Evolutionary conservation across 2,329 filamentous ascomycete genomes (phyloP), one percentile per base, ranked within the genome.

Genomic region (Fusarium austroafricanum): DNA sequence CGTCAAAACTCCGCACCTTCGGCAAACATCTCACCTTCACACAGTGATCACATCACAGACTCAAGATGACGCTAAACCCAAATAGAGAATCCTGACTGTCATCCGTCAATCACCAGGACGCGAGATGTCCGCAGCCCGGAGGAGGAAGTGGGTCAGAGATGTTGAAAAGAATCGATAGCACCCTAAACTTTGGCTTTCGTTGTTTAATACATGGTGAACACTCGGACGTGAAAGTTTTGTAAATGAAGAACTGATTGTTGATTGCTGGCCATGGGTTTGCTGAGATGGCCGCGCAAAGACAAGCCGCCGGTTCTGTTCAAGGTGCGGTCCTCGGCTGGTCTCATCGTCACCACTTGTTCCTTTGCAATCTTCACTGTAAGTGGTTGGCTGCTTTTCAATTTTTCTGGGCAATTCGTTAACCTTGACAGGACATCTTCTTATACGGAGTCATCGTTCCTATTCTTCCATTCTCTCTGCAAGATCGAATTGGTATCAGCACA

Each of bases 321-420:
- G 52, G 43, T 75, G 50, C 75, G 77, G 15, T 78, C 77, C 21
- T 79, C 77, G 23, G 61, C 75, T 46, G 66, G 67, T 11, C 67
- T 78, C 21, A 77, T 79, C 43, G 73, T 78, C 26, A 70, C 73
- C 17, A 77, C 75, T 23, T 76, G 75, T 21, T 71, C 75, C 21
- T 76, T 75, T 67, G 77, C 77, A 26, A 70, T 78, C n/a, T 79
- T 78, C 49, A 77, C 77, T 42, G 77, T 78, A 69, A 64, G 65
- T 49, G 50, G 20, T 11, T 3, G 10, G 14, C 28, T 37, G 7
- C 18, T 44, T 40, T 43, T n/a, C 18, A 12, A 31, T 10, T 11
- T 17, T n/a, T 12, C 8, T 18, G 12, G 20, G 7, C 26, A 33
- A 10, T 15, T 8, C 21, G 31, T 49, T 67, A 42, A 69, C 26